Evolutionary conservation across 2,329 filamentous ascomycete genomes (phyloP), one percentile per base, ranked within the genome.

Genomic region (Hypomyces perniciosus): DNA sequence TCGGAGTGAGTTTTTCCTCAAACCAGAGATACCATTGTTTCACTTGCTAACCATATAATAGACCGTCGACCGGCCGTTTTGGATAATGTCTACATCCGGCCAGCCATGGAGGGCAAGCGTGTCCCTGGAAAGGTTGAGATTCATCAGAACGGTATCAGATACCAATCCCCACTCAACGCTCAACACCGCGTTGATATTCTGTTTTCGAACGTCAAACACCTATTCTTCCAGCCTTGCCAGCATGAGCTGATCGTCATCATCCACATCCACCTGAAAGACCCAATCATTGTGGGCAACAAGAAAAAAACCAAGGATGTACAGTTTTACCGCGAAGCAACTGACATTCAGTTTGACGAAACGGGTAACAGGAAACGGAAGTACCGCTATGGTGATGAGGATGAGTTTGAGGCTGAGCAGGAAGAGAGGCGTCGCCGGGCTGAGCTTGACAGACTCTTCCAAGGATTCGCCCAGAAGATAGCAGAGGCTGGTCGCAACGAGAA

Each of bases 301-400:
- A 95, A 95, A 75, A 99, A 99, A 81, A 95, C 93, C 8, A 96
- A 93, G 74, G 95, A 99, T 67, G 88, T 99, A 1, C 95, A 99
- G 62, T 99, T 99, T 72, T 96, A 96, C 65, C 84, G 93, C 48
- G 93, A 99, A 73, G 93, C 93, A 4, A 97, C 93, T 0, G 93
- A 99, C 60, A 97, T 99, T 68, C 90, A 96, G 64, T 97, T 99
- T 61, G 93, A 99, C 63, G 93, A 99, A 73, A 99, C 93, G 44
- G 95, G 93, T 59, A 99, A 97, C 71, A 83, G 95, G 57, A 96
- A 96, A 74, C 88, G 93, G 59, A 96, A 96, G 72, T 95, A 97
- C 71, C 85, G 93, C 44, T 97, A 95, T 65, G 93, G 93, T 40
- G 93, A 99, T 57, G 95, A 99, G 67, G 93, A 99, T 65, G 93